phyloP scores from a whole-genome alignment of 768 basidiomycete species.

The Gymnopilus junonius region DNA sequence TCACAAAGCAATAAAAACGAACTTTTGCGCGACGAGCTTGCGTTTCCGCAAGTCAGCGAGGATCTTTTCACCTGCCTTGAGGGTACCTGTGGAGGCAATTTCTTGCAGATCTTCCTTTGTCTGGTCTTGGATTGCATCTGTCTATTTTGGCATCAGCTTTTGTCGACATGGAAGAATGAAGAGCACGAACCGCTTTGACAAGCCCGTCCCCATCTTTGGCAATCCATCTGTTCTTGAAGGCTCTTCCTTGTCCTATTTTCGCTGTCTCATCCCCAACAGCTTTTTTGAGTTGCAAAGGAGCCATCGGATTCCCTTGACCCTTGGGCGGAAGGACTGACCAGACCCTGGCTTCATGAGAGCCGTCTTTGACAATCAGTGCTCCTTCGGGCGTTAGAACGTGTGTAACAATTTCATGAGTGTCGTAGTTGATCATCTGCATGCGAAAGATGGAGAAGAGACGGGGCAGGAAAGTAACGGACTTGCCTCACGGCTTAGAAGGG shows the following conservation, averaged over 20 bases:
- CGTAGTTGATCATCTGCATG: conserved; percentile 80
- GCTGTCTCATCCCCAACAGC: conserved; percentile 85
- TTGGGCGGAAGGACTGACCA: conserved; percentile 83
- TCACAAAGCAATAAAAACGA: conserved; percentile 1
- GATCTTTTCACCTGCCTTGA: conserved; percentile 77
- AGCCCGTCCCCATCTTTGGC: conserved; percentile 88
- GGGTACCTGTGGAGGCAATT: conserved; percentile 72
- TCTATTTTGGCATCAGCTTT: conserved; percentile 43
- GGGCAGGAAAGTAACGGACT: conserved; percentile 23
- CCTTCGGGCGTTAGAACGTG: conserved; percentile 87
- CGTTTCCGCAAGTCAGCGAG: conserved; percentile 90
- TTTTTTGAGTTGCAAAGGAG: conserved; percentile 70
- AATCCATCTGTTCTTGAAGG: conserved; percentile 98
- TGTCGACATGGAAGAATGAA: conserved; percentile 6
- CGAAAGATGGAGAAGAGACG: conserved; percentile 8
- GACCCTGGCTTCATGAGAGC: conserved; percentile 95
- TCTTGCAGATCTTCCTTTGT: conserved; percentile 79
- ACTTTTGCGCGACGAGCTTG: conserved; percentile 88
- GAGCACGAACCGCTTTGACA: conserved; percentile 76
- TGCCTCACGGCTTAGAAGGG: conserved; percentile 84
- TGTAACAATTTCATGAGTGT: conserved; percentile 73
- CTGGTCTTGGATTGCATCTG: conserved; percentile 65
- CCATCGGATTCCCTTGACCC: conserved; percentile 70
- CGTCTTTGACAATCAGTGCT: conserved; percentile 70
- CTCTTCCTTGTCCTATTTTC: conserved; percentile 93